Evolutionary conservation across 2,329 filamentous ascomycete genomes (phyloP).

Genomic region (Stagonosporopsis tanaceti): DNA sequence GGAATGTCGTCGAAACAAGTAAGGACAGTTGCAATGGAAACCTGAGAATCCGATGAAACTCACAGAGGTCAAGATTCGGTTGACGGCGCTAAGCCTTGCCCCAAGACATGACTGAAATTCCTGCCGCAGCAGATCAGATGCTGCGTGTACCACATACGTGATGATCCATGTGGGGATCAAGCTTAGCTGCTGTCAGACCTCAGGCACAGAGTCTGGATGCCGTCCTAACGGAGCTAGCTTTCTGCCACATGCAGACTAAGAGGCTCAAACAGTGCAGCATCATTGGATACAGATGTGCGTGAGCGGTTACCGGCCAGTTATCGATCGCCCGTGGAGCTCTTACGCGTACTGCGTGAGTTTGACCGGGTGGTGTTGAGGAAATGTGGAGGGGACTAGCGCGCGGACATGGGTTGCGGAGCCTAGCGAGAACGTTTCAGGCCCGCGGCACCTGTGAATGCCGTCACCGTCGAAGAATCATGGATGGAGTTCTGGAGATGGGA

Average conservation of each 20-base stretch:
- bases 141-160: slow-evolving; percentile 25
- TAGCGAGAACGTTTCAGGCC: slow-evolving; percentile 34
- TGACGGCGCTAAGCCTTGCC: slow-evolving; percentile 21
- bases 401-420: slow-evolving; percentile 28
- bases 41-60: slow-evolving; percentile 24
- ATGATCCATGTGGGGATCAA: slow-evolving; percentile 21
- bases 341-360: slow-evolving; percentile 44
- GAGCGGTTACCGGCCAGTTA: slow-evolving; percentile 24
- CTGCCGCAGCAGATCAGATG: slow-evolving; percentile 21
- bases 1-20: slow-evolving; percentile 26
- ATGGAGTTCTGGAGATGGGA: background rate
- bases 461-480: slow-evolving; percentile 9
- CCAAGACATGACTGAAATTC: slow-evolving; percentile 24
- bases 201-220: slow-evolving; percentile 18
- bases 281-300: slow-evolving; percentile 31
- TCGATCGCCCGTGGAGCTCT: slow-evolving; percentile 35
- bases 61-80: slow-evolving; percentile 19
- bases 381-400: slow-evolving; percentile 37
- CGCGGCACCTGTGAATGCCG: slow-evolving; percentile 19
- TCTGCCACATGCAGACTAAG: slow-evolving; percentile 18
- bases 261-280: slow-evolving; percentile 13
- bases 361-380: slow-evolving; percentile 34
- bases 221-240: slow-evolving; percentile 17
- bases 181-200: slow-evolving; percentile 19
- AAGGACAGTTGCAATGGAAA: slow-evolving; percentile 18